These are phyloP conservation scores for Usnea hakonensis DNA, from an alignment of 495 filamentous ascomycete species.

Conservation along the genomic window DNA sequence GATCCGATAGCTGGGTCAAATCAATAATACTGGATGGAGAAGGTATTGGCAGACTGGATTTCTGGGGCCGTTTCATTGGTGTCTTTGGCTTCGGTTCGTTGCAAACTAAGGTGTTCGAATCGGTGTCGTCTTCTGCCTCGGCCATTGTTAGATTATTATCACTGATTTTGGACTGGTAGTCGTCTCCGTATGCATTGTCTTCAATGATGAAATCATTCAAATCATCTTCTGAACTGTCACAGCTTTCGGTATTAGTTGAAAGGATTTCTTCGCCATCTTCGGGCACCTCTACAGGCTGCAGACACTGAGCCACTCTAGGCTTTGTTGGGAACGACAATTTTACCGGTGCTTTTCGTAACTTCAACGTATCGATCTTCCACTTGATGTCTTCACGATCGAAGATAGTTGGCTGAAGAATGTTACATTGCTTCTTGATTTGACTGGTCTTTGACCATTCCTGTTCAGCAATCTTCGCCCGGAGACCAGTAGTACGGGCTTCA, in stretches of 20 bases:
- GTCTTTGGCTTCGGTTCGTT: background rate
- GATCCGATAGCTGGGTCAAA: constrained; percentile 22
- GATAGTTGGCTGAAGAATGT: constrained; percentile 55
- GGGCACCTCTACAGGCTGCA: constrained; percentile 17
- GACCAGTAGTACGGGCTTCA: constrained; percentile 41
- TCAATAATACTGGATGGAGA: constrained; percentile 14
- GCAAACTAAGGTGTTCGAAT: background rate
- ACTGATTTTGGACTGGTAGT: constrained; percentile 6
- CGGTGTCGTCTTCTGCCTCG: constrained; percentile 25
- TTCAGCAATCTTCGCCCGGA: constrained; percentile 41
- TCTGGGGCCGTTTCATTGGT: background rate
- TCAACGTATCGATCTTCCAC: constrained; percentile 50
- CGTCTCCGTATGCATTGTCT: constrained; percentile 28
- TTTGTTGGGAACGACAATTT: constrained; percentile 31
- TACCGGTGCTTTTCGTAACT: constrained; percentile 42
- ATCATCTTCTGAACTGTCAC: constrained; percentile 28
- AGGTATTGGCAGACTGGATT: background rate
- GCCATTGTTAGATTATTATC: constrained; percentile 26
- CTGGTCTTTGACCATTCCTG: constrained; percentile 41
- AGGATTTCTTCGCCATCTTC: constrained; percentile 40
- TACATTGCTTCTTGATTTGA: constrained; percentile 44
- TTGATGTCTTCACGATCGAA: constrained; percentile 44
- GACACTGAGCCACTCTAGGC: constrained; percentile 16
- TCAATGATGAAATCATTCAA: constrained; percentile 39
- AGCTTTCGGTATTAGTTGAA: constrained; percentile 22